Conservation (phyloP, 2,329 filamentous ascomycete species). For the Zelopaecilomyces penicillatus region DNA sequence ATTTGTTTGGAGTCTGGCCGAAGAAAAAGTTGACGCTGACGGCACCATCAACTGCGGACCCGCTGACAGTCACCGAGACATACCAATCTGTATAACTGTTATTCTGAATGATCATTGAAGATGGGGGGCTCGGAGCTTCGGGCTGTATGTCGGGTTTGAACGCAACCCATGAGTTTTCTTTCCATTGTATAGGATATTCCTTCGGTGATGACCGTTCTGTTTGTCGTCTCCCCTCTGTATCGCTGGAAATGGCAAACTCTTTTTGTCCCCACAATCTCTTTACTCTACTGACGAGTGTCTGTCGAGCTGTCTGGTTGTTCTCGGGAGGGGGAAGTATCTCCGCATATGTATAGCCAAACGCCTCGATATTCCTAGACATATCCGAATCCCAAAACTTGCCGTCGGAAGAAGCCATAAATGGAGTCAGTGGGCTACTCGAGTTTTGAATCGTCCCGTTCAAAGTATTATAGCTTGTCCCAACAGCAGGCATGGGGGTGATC, state of each 20-base stretch:
- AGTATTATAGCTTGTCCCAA: conserved; percentile 54
- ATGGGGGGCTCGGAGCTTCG: conserved; percentile 15
- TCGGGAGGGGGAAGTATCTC: conserved; percentile 38
- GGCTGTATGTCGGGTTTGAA: conserved; percentile 19
- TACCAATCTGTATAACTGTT: conserved; percentile 55
- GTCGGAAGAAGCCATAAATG: conserved; percentile 52
- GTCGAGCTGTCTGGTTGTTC: conserved; percentile 18
- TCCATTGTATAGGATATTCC: background rate
- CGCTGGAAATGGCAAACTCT: conserved; percentile 13
- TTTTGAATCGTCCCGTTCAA: conserved; percentile 45
- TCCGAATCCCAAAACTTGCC: conserved; percentile 63
- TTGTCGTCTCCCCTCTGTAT: background rate
- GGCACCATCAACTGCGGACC: conserved; percentile 50
- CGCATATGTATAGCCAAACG: conserved; percentile 67
- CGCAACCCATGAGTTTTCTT: background rate
- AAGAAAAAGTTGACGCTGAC: conserved; percentile 62
- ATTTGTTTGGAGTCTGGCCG: conserved; percentile 40
- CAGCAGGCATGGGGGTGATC: conserved; percentile 47
- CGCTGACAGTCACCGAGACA: conserved; percentile 55
- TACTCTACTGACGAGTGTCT: conserved; percentile 35
- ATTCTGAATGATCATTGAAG: conserved; percentile 26
- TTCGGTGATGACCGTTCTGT: conserved; percentile 3
- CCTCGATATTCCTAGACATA: conserved; percentile 46
- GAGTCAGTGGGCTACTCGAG: conserved; percentile 50
- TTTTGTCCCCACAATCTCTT: conserved; percentile 38